Base-by-base conservation (phyloP, 768 basidiomycete species). In the Kwoniella bestiolae region DNA sequence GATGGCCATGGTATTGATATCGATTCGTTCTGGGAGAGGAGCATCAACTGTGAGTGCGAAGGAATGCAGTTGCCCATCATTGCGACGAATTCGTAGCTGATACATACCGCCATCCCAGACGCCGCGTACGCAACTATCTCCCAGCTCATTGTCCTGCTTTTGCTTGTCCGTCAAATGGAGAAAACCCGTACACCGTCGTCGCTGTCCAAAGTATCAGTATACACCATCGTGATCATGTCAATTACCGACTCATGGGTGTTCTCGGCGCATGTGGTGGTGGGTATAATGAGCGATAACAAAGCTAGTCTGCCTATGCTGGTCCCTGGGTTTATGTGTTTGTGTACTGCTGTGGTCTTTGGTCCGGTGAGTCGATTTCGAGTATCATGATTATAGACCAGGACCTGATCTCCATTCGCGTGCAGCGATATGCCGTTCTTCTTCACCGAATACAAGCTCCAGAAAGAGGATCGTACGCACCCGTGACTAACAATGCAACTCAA, bases 241-340 rank as follows among this genome's bases (percentile, higher is more conserved):
- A 86, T 88, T 1, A 85, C 91, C 21, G 93, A 96, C 75, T 86
- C 90, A 0, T 87, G 92, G 46, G 87, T 90, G 0, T 94, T 95
- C 77, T 90, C 91, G 21, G 90, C 90, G 0, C 91, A 94, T 72
- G 87, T 94, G 59, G 94, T 92, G 0, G 89, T 95, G 63, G 91
- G 91, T 3, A 89, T 94, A 61, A 82, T 94, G 38, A 88, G 90
- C 2, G 90, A 94, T 66, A 92, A 92, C 46, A 83, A 88, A 31
- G 86, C 91, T 1, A 92, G 91, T 1, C 80, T 95, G 25, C 88
- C 91, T 0, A 84, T 94, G 26, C 84, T 94, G 44, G 89, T 90
- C 0, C 92, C 93, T 1, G 91, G 91, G 0, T 94, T 93, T 73
- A 74, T 94, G 26, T 89, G 91, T 11, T 90, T 90, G 60, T 83